These are phyloP conservation scores for Podospora conica DNA, from an alignment of 495 filamentous ascomycete genomes.

Conservation along the genomic window DNA sequence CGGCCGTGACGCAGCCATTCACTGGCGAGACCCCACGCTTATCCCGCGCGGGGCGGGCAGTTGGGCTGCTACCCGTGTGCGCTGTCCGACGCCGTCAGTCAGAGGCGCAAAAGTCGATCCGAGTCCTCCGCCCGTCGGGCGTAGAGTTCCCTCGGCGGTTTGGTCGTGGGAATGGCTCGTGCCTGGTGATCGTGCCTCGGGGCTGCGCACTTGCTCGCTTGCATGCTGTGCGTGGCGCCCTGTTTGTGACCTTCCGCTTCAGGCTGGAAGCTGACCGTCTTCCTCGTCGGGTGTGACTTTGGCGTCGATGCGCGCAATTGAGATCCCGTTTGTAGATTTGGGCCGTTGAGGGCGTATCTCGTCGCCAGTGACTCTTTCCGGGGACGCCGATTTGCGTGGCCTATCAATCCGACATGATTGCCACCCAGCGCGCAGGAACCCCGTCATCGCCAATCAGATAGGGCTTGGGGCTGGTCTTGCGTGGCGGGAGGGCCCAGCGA, in stretches of 20 bases:
- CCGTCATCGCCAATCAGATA: slow-evolving; percentile 48
- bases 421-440: slow-evolving; percentile 47
- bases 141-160: not conserved
- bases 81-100: not conserved
- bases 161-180: not conserved
- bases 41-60: slow-evolving; percentile 3
- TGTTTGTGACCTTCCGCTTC: slow-evolving; percentile 1
- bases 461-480: slow-evolving; percentile 51
- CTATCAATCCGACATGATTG: slow-evolving; percentile 14
- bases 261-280: not conserved
- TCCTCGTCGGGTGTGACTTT: not conserved
- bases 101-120: not conserved
- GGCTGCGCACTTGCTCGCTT: not conserved
- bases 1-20: not conserved
- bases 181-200: not conserved
- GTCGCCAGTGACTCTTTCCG: not conserved
- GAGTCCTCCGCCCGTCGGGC: not conserved
- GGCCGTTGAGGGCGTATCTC: not conserved
- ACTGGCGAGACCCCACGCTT: slow-evolving; percentile 7
- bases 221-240: not conserved
- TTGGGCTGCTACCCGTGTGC: not conserved
- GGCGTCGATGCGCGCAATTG: not conserved
- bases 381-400: not conserved
- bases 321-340: not conserved
- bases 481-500: slow-evolving; percentile 78